These are phyloP conservation scores for Pseudogymnoascus sp. DNA, from an alignment of 2,329 filamentous ascomycete species.

Conservation along the genomic window DNA sequence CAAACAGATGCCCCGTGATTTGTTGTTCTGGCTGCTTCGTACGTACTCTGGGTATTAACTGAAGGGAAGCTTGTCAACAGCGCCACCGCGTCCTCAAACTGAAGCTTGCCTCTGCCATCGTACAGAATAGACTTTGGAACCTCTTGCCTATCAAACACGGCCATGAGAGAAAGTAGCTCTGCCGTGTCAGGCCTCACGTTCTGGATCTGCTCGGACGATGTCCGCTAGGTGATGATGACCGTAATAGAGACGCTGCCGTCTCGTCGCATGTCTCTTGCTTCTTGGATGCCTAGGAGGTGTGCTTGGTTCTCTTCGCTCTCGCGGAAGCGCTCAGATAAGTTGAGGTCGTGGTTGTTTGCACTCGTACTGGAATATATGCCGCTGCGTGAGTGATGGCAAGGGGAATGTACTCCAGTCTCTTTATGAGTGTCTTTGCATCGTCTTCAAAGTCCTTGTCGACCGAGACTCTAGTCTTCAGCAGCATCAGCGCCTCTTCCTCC, in stretches of 20 bases:
- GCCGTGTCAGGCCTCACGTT: slow-evolving; percentile 14
- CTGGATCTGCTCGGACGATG: slow-evolving; percentile 33
- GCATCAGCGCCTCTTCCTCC: slow-evolving; percentile 4
- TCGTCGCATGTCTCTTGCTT: slow-evolving; percentile 28
- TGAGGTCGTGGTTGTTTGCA: slow-evolving; percentile 25
- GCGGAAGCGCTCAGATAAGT: slow-evolving; percentile 34
- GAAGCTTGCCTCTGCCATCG: slow-evolving; percentile 8
- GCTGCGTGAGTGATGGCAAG: slow-evolving; percentile 26
- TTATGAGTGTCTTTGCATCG: slow-evolving; percentile 10
- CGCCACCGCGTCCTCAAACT: slow-evolving; percentile 30
- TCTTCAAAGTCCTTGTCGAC: neutral
- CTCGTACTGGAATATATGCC: slow-evolving; percentile 20
- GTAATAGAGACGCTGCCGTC: slow-evolving; percentile 29
- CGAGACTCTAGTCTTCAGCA: slow-evolving; percentile 8
- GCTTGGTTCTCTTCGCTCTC: slow-evolving; percentile 26
- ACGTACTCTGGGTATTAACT: slow-evolving; percentile 20
- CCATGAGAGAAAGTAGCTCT: slow-evolving; percentile 19
- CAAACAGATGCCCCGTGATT: slow-evolving; percentile 14
- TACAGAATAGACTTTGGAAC: slow-evolving; percentile 18
- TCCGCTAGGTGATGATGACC: slow-evolving; percentile 31
- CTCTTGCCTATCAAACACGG: slow-evolving; percentile 19
- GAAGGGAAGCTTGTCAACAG: slow-evolving; percentile 33
- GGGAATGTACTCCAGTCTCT: slow-evolving; percentile 23
- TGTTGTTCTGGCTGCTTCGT: slow-evolving; percentile 7
- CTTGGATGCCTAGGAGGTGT: slow-evolving; percentile 24